These are phyloP conservation scores for Neoscytalidium dimidiatum DNA, from an alignment of 2,329 filamentous ascomycete species.

Conservation along the genomic window DNA sequence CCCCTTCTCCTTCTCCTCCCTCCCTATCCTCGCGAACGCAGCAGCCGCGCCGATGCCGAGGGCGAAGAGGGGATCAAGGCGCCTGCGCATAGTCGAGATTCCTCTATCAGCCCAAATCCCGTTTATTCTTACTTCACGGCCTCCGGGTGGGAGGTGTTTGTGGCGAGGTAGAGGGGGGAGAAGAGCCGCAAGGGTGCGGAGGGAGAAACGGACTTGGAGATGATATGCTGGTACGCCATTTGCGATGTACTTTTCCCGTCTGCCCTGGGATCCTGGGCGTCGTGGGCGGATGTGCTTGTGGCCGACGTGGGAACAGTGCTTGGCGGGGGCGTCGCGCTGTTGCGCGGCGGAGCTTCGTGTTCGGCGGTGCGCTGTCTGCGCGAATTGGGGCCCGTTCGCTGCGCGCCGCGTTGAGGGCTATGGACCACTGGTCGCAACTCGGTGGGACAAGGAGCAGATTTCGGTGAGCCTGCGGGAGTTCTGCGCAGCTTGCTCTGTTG, in stretches of 20 bases:
- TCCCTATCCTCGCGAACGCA: conserved; percentile 41
- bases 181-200: background rate
- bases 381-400: no score
- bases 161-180: background rate
- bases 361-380: no score
- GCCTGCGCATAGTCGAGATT: conserved; percentile 30
- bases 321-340: no score
- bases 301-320: background rate
- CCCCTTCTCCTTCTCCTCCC: conserved; percentile 52
- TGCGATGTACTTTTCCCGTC: background rate
- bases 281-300: background rate
- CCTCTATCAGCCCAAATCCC: no score
- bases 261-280: background rate
- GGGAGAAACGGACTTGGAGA: conserved; percentile 42
- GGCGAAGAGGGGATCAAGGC: conserved; percentile 52
- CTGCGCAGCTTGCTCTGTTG: no score
- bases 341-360: no score
- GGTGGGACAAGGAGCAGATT: background rate
- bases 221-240: conserved; percentile 43
- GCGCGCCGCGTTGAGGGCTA: no score
- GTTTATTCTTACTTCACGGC: no score
- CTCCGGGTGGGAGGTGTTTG: no score
- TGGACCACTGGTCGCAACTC: no score
- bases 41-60: conserved; percentile 49
- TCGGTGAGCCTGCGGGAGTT: no score